A percentile compares a stretch with the other conserved stretches of the same genome.
Evolutionary conservation across 495 filamentous ascomycete species (phyloP).

Genomic region (Xylaria curta): DNA sequence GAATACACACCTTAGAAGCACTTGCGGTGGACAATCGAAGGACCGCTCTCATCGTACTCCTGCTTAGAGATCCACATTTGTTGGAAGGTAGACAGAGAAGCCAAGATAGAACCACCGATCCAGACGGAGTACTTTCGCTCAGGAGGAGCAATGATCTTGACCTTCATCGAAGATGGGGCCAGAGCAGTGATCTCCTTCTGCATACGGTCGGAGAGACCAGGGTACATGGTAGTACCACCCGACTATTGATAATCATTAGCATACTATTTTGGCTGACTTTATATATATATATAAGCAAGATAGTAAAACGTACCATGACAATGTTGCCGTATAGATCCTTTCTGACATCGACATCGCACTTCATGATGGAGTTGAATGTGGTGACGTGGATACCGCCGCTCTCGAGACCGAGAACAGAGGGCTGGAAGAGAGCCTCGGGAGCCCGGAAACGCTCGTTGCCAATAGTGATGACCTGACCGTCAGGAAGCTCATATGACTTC

Average conservation of each 20-base stretch:
- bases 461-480: constrained; percentile 99
- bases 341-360: constrained; percentile 99
- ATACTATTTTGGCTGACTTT: constrained; percentile 17
- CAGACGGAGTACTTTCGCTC: constrained; percentile 99
- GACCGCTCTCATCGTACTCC: constrained; percentile 99
- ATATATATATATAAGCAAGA: constrained; percentile 24
- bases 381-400: constrained; percentile 99
- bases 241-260: constrained; percentile 63
- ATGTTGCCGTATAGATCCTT: constrained; percentile 99
- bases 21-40: constrained; percentile 99
- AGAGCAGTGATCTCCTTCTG: constrained; percentile 99
- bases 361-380: constrained; percentile 99
- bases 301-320: constrained; percentile 81
- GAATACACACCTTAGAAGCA: constrained; percentile 87
- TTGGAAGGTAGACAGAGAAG: constrained; percentile 99
- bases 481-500: constrained; percentile 99
- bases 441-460: constrained; percentile 99
- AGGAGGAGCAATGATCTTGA: constrained; percentile 97
- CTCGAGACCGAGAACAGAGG: constrained; percentile 96
- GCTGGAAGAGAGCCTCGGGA: constrained; percentile 99
- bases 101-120: constrained; percentile 99
- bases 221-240: constrained; percentile 99
- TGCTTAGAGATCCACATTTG: constrained; percentile 99
- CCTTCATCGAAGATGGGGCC: constrained; percentile 98
- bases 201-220: constrained; percentile 99